Base-by-base conservation (phyloP, 306 rosid species). In the Biancaea sappan region DNA sequence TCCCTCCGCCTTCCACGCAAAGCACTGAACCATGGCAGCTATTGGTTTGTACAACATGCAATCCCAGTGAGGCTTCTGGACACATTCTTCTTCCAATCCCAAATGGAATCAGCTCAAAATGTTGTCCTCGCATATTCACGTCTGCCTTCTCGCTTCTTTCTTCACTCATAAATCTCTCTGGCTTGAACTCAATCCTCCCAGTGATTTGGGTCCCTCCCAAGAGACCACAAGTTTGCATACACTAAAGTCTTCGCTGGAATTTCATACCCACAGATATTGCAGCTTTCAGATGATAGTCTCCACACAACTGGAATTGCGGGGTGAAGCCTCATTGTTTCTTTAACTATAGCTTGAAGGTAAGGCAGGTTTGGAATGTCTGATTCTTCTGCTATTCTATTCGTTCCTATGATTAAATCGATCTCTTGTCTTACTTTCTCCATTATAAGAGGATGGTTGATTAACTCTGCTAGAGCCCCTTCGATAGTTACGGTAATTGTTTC, bases 321-420 rank as follows among this genome's bases (percentile, higher is more conserved):
- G 70, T 90, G 96, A 56, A 90, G 68, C 79, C 96, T 90, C 2
- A 90, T 77, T 8, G 94, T 87, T 69, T 92, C 98, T 78, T 92
- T 92, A 0, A 91, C 80, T 68, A 89, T 72, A n/a, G 93, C 96
- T 71, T 69, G 82, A 51, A 86, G 26, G 74, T 88, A 90, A 1
- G 94, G 92, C 24, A 92, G 88, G 34, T 88, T 84, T 5, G n/a
- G 4, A 6, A 88, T 62, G 43, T 90, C 94, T 6, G 91, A 85
- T 19, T 92, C 98, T 51, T 80, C 28, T 11, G 86, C 83, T n/a
- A 85, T 4, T 61, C 84, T 90, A 7, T 2, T 62, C 9, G 71
- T 81, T 50, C 80, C 86, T 3, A 79, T 64, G 9, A 85, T 66
- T 2, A 77, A 25, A 12, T 83, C 82, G 3, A 90, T 80, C 76